Conservation (phyloP, 2,329 filamentous ascomycete genomes). For the Sporothrix sp. region DNA sequence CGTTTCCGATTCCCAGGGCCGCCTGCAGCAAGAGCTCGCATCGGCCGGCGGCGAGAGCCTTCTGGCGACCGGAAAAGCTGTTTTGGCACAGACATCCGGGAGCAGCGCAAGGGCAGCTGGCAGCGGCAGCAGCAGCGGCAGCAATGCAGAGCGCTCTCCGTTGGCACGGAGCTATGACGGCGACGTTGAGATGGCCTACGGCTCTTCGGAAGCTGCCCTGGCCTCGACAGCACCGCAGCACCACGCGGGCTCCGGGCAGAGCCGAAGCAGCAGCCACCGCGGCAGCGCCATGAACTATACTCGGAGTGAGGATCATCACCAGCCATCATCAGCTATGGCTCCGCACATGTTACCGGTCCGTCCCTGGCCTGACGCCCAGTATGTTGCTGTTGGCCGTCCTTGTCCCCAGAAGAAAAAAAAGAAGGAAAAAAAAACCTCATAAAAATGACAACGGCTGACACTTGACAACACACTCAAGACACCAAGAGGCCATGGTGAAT, state of each 20-base stretch:
- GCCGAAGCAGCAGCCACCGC: conserved; percentile 1
- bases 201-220: background rate
- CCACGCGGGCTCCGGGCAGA: background rate
- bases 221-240: background rate
- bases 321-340: conserved; percentile 4
- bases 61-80: conserved; percentile 16
- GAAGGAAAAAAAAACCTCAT: background rate
- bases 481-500: conserved; percentile 7
- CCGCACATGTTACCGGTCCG: conserved; percentile 15
- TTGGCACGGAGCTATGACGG: conserved; percentile 4
- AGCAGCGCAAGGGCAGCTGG: background rate
- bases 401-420: too few species aligned
- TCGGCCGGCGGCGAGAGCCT: conserved; percentile 15
- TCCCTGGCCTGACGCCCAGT: conserved; percentile 17
- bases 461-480: background rate
- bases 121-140: background rate
- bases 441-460: background rate
- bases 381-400: conserved; percentile 12
- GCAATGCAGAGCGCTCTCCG: background rate
- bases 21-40: conserved; percentile 15
- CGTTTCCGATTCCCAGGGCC: conserved; percentile 13
- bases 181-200: conserved; percentile 6
- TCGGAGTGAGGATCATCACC: conserved; percentile 5
- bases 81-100: conserved; percentile 13
- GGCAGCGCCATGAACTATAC: conserved; percentile 8